Evolutionary conservation across 768 basidiomycete species (phyloP), one percentile per base, ranked within the genome.

Genomic region (Trametes cingulata): DNA sequence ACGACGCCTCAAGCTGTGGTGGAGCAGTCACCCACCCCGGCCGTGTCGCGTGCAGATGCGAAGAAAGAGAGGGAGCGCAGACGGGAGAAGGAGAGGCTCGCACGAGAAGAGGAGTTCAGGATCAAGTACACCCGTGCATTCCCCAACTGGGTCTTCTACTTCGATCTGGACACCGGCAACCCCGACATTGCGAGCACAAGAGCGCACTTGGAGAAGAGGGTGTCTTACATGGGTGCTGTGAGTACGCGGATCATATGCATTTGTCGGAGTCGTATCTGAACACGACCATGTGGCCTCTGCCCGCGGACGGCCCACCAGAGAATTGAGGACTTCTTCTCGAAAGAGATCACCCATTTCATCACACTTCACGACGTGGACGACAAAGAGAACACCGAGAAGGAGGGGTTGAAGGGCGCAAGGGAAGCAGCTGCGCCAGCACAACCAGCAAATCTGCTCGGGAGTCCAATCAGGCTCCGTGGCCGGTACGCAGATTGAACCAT

Each of bases 291-390:
- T 50, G 24, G 53, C 52, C 39, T 35, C 15, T 25, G 37, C 7
- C 10, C 37, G 29, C 29, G 33, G 43, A 22, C 7, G 41, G 15
- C 6, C 35, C 12, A 13, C 36, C 68, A 98, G 97, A 80, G 78
- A 56, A 83, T 93, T 56, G 93, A 96, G 50, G 83, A 86, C 61
- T 97, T 97, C 80, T 95, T 98, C 73, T 92, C 90, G 29, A 85
- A 81, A 48, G 81, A 85, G 48, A 85, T 96, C 24, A 95, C 94
- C 0, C 96, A 98, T 75, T 80, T 98, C 63, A 87, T 96, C 69
- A 91, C 90, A 7, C 68, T 41, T 55, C 72, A 49, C 60, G 74
- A 58, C 25, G 74, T 77, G 19, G 74, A 73, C 60, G 84, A 88
- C 71, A 91, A 91, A 72, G 90, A 91, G 72, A 91, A 92, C 68